Evolutionary conservation across 1,139 yeast species (phyloP).

Genomic region (Debaryomyces fabryi): DNA sequence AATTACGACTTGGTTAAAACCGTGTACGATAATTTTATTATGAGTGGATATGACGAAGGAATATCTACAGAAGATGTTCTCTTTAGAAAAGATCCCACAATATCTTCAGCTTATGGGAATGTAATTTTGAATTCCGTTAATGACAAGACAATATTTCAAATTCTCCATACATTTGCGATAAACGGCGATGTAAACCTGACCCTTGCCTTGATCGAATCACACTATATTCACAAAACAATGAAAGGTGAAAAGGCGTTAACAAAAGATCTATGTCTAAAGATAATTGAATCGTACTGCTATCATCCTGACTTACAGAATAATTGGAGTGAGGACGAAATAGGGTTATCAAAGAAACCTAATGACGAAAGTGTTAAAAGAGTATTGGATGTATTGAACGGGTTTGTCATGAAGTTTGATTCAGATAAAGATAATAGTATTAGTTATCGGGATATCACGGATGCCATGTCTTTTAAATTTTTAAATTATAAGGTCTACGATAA

Average conservation of each 20-base stretch:
- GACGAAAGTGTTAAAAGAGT: constrained; percentile 34
- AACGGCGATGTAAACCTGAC: constrained; percentile 45
- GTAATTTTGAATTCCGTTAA: constrained; percentile 16
- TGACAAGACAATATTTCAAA: constrained; percentile 22
- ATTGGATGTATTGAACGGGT: constrained; percentile 36
- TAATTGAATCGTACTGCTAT: constrained; percentile 44
- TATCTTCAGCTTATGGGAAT: neutral
- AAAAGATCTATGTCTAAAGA: constrained; percentile 35
- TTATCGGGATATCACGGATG: constrained; percentile 34
- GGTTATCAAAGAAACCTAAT: constrained; percentile 6
- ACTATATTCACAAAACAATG: constrained; percentile 35
- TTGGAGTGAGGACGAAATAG: constrained; percentile 14
- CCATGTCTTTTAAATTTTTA: constrained; percentile 34
- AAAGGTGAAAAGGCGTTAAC: constrained; percentile 38
- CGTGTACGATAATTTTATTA: constrained; percentile 33
- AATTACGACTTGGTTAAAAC: constrained; percentile 32
- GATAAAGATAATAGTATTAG: constrained; percentile 15
- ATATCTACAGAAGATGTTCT: constrained; percentile 5
- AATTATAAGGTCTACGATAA: constrained; percentile 28
- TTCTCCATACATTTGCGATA: constrained; percentile 35
- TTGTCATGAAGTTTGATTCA: constrained; percentile 21
- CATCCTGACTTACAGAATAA: constrained; percentile 15
- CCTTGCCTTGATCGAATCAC: constrained; percentile 39
- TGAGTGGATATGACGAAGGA: constrained; percentile 29
- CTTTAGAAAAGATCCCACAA: neutral